Evolutionary conservation across 371 early-diverging fungal genomes (phyloP), one percentile per base, ranked within the genome.

Genomic region (Mucor lusitanicus): DNA sequence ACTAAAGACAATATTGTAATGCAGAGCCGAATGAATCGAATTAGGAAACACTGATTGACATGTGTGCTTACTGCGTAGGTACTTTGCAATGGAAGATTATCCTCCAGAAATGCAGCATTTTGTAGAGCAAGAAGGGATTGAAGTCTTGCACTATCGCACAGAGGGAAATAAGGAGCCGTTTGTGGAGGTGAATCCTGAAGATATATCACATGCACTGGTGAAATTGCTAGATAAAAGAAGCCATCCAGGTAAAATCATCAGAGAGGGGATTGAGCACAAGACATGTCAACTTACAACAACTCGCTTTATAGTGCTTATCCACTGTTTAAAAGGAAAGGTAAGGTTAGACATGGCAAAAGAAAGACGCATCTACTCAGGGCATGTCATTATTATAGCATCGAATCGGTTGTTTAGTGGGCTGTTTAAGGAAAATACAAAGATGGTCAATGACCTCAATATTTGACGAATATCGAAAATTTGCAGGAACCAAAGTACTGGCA

Each of bases 391-490:
- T 9, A n/a, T 76, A 89, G 91, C 92, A 95, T 76, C 90, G 97
- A 0, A 89, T 97, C 28, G 98, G 97, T 3, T 98, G 98, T 72
- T 66, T 97, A 44, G 91, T 98, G 12, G 97, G 97, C 1, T 95
- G 95, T 72, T 82, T 98, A 32, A 83, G 98, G 17, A 95, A 95
- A 78, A 87, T 96, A 56, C 97, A 97, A 69, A 87, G 87, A 32
- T 97, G 97, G 97, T 94, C 95, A 8, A 86, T 96, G 89, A 94
- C 97, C 0, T 91, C 94, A 9, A 97, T 97, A 21, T 97, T 97
- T 84, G 97, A 95, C 79, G 97, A 97, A 79, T 98, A 96, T 74
- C 83, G 94, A 53, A 80, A 96, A 44, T 97, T 96, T 74, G 93
- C 98, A 23, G 97, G 94, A 19, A 89, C 91, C 37, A 97, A 95